Evolutionary conservation across 192 early-diverging fungal species (phyloP), one percentile per base, ranked within the genome.

Genomic region (Coemansia sp.): DNA sequence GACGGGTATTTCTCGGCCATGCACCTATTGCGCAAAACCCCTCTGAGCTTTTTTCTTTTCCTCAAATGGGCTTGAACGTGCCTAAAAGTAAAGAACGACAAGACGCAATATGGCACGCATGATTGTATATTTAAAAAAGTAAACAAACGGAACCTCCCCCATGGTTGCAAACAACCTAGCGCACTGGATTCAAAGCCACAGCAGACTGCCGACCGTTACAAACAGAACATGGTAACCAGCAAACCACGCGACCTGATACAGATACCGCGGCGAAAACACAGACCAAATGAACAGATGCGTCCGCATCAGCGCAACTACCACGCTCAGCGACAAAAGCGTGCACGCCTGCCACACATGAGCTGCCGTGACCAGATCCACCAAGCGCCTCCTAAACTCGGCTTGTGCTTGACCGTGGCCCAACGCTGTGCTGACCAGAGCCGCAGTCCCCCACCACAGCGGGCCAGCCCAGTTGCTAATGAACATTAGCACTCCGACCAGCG

Each of bases 271-370:
- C 58, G 92, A 93, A 68, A 93, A 93, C 7, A 93, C 92, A 0
- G 92, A 91, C 90, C 90, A 93, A 51, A 93, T 89, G 71, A 93
- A 93, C 38, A 92, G 70, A 56, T 93, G 92, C 20, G 87, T 82
- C 18, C 90, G 78, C 57, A 89, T 73, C 15, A 88, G 60, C 10
- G 87, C 87, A 7, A 91, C 89, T 3, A 88, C 86, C 4, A 90
- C 63, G 36, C 89, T 89, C 12, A 93, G 76, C 16, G 73, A 66
- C 35, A 86, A 67, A 33, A 91, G 66, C 41, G 84, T 66, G 6
- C 84, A 65, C 15, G 84, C 83, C 71, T 89, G 85, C 66, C 70
- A 77, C 45, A 60, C 56, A 15, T 68, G 70, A 16, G 71, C 67
- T 1, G 46, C 74, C 23, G 39, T 64, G 33, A 74, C 57, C 66